These are phyloP conservation scores for Crucihimalaya himalaica DNA, from an alignment of 345 rosid species.

Conservation along the genomic window DNA sequence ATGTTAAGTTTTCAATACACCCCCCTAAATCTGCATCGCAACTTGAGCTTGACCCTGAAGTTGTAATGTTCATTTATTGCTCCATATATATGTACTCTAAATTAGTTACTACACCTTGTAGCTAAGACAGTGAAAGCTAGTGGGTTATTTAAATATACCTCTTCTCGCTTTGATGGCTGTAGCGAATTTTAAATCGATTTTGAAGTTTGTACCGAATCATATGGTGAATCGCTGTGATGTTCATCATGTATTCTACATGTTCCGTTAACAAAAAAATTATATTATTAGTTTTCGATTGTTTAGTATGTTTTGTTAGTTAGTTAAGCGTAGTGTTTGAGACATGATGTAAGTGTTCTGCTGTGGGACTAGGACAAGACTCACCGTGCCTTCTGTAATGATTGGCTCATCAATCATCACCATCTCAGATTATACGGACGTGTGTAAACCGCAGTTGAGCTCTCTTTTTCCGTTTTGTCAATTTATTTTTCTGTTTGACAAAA, in stretches of 20 bases:
- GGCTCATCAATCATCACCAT: neutral
- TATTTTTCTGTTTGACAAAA: no score
- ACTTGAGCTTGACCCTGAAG: neutral
- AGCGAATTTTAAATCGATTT: neutral
- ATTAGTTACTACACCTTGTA: neutral
- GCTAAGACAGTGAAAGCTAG: neutral
- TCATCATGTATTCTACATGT: neutral
- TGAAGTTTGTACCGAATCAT: neutral
- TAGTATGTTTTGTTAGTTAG: neutral
- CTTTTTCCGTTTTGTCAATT: no score
- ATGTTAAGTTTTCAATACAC: no score
- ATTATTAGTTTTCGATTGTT: neutral
- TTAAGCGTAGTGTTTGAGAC: neutral
- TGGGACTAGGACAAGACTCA: neutral
- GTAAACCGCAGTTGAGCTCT: neutral
- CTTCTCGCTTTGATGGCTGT: neutral
- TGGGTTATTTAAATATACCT: neutral
- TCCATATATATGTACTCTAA: neutral
- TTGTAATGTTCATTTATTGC: neutral
- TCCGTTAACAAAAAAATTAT: neutral
- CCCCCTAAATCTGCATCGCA: neutral
- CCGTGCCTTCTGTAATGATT: neutral
- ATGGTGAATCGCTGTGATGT: neutral
- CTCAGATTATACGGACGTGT: neutral
- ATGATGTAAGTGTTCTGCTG: no score